Conservation (phyloP, 768 basidiomycete species). For the Calocybe gangraenosa region DNA sequence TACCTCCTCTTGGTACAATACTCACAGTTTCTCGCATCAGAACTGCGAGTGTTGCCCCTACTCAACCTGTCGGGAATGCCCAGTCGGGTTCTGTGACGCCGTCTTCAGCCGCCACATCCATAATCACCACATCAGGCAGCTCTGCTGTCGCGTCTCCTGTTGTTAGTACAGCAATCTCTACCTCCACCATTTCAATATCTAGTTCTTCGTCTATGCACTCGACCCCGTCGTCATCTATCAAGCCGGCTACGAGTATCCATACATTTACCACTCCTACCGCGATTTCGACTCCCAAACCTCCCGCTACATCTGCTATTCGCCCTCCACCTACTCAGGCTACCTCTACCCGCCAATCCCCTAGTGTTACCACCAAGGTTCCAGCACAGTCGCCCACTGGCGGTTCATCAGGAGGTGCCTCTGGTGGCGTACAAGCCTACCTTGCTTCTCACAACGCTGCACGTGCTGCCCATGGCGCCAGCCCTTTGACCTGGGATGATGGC, state of each 20-base stretch:
- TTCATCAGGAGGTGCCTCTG: slow-evolving; percentile 23
- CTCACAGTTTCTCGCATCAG: neutral
- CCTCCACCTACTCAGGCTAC: slow-evolving; percentile 13
- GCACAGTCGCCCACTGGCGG: slow-evolving; percentile 10
- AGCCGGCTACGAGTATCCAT: slow-evolving; percentile 12
- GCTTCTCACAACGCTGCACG: slow-evolving; percentile 60
- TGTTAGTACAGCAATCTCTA: neutral
- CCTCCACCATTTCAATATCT: slow-evolving; percentile 4
- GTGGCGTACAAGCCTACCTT: slow-evolving; percentile 46
- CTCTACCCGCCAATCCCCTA: slow-evolving; percentile 13
- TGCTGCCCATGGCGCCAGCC: slow-evolving; percentile 55
- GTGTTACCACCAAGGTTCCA: slow-evolving; percentile 13
- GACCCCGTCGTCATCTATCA: slow-evolving; percentile 15
- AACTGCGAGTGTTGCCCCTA: slow-evolving; percentile 16
- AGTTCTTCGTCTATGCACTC: neutral
- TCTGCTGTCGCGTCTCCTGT: neutral
- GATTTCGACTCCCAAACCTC: slow-evolving; percentile 8
- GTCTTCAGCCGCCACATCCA: neutral
- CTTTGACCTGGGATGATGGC: slow-evolving; percentile 60
- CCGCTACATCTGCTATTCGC: slow-evolving; percentile 10
- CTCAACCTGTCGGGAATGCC: slow-evolving; percentile 13
- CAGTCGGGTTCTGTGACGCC: slow-evolving; percentile 9
- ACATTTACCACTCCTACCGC: slow-evolving; percentile 7
- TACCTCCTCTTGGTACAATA: neutral
- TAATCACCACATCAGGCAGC: no score